A percentile compares a stretch with the other conserved stretches of the same genome.
phyloP scores from a whole-genome alignment of 192 early-diverging fungal species.

The Paraglomus brasilianum region DNA sequence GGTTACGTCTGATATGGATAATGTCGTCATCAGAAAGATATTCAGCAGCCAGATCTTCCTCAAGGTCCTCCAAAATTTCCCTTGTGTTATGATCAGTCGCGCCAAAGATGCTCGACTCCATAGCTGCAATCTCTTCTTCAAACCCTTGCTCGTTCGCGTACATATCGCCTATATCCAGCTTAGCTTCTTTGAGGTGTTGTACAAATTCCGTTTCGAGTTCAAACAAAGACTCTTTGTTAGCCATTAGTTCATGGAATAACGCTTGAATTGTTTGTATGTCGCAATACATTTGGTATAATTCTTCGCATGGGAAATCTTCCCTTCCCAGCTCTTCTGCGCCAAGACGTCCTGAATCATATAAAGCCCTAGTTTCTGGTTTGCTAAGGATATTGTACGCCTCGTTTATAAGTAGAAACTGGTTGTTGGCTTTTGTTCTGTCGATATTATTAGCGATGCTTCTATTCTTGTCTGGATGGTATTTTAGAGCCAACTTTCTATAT shows the following conservation, averaged over 20 bases:
- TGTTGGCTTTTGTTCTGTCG: not conserved
- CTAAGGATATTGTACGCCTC: constrained; percentile 17
- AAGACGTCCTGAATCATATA: constrained; percentile 3
- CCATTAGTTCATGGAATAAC: constrained; percentile 21
- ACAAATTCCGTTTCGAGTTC: constrained; percentile 6
- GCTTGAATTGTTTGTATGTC: not conserved
- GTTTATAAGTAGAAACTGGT: constrained; percentile 23
- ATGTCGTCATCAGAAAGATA: constrained; percentile 26
- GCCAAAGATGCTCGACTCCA: constrained; percentile 26
- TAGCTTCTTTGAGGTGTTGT: not conserved
- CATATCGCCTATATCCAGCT: not conserved
- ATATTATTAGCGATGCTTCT: not conserved
- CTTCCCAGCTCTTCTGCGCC: not conserved
- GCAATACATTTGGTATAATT: not conserved
- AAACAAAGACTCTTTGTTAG: constrained; percentile 11
- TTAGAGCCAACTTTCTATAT: constrained; percentile 95
- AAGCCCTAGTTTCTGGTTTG: not conserved
- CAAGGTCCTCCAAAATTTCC: constrained; percentile 4
- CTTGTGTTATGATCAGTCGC: too few species aligned
- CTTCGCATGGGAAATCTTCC: not conserved
- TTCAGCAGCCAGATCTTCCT: not conserved
- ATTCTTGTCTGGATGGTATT: constrained; percentile 81
- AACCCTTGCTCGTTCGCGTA: not conserved
- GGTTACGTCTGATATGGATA: constrained; percentile 2
- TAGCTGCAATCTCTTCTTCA: constrained; percentile 21